A percentile compares a stretch with the other conserved stretches of the same genome.
phyloP scores from a whole-genome alignment of 129 eudicot species.

The Artemisia tridentata region DNA sequence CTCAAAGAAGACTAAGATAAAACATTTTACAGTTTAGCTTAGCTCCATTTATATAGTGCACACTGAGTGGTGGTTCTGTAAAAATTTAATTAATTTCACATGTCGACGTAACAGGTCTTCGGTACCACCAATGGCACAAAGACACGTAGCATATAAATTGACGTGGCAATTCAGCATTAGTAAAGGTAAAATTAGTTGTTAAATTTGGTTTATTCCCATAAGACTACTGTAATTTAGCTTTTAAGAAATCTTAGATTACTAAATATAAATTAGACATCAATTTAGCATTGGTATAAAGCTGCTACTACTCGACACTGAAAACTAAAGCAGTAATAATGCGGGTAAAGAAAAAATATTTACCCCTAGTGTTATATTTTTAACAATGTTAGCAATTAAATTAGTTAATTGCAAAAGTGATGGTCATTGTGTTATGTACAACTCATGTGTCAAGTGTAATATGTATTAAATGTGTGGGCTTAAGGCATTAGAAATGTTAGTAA shows the following conservation, averaged over 20 bases:
- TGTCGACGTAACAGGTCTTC: background rate
- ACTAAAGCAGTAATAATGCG: background rate
- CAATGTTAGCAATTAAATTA: no score
- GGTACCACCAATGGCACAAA: conserved; percentile 9
- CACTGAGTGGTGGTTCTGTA: conserved; percentile 2
- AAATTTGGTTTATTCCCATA: no score
- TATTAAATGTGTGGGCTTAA: no score
- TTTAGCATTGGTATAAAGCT: background rate
- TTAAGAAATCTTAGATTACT: no score
- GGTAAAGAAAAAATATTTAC: no score
- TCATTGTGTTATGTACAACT: no score
- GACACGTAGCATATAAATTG: background rate
- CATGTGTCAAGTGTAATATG: no score
- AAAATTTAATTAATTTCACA: conserved; percentile 9
- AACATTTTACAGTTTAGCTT: conserved; percentile 11
- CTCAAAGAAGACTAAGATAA: conserved; percentile 15
- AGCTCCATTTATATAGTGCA: conserved; percentile 12
- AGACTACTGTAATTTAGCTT: no score
- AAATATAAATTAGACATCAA: background rate
- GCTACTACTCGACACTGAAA: background rate
- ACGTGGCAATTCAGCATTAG: conserved; percentile 13
- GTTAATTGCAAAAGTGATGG: no score
- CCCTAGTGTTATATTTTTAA: background rate
- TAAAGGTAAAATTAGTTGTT: conserved; percentile 1
- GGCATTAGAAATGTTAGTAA: no score